Evolutionary conservation across 495 filamentous ascomycete species (phyloP).

Genomic region (Tuber calosporum): DNA sequence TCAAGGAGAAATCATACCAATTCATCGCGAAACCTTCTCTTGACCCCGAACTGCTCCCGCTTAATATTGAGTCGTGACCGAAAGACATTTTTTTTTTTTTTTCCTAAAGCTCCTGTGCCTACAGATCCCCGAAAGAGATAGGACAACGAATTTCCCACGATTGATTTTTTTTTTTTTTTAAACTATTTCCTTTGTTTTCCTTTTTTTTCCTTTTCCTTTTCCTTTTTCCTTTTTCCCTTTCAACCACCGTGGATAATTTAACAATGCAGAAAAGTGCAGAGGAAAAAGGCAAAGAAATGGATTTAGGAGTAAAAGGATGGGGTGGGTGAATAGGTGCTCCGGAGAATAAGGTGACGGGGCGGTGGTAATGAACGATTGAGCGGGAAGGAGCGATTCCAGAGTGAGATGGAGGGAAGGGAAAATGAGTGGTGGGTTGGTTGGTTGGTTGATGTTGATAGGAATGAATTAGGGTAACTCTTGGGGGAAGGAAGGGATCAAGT

Average conservation of each 20-base stretch:
- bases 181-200: no score
- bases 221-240: conserved; percentile 1
- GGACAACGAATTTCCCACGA: not conserved
- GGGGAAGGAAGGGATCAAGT: conserved; percentile 26
- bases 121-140: conserved; percentile 9
- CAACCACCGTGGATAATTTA: conserved; percentile 1
- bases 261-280: not conserved
- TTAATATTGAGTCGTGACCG: conserved; percentile 19
- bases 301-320: conserved; percentile 13
- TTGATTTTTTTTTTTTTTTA: conserved; percentile 15
- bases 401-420: conserved; percentile 2
- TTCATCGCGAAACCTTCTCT: conserved; percentile 36
- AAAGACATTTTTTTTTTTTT: conserved; percentile 22
- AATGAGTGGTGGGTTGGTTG: conserved; percentile 21
- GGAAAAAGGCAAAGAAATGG: not conserved
- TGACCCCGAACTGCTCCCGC: conserved; percentile 14
- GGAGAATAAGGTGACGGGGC: conserved; percentile 17
- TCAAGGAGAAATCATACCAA: conserved; percentile 22
- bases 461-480: conserved; percentile 19
- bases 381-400: not conserved
- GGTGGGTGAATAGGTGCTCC: not conserved
- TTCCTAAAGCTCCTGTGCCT: conserved; percentile 20
- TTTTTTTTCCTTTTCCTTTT: conserved; percentile 11
- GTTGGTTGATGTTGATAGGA: conserved; percentile 15
- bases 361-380: conserved; percentile 23